Evolutionary conservation across 2,329 filamentous ascomycete species (phyloP).

Genomic region (Ceratocystis destructans): DNA sequence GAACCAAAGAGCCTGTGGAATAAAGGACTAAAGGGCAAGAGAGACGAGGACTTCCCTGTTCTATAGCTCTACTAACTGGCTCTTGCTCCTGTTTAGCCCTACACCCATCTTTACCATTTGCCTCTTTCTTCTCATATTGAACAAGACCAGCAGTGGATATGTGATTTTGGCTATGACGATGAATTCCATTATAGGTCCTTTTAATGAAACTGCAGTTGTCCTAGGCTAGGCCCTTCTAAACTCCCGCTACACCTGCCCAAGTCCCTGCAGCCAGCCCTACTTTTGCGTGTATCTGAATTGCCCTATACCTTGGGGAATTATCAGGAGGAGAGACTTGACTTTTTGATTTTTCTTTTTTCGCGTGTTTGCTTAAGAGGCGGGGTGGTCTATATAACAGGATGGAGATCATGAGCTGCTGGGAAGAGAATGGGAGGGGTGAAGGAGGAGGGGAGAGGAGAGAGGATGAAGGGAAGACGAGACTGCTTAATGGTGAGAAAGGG

Average conservation of each 20-base stretch:
- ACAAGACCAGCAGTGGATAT: background rate
- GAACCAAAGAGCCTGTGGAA: background rate
- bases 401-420: background rate
- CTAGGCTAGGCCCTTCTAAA: background rate
- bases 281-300: background rate
- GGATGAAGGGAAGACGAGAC: background rate
- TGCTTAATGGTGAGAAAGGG: background rate
- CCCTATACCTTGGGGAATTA: background rate
- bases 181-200: background rate
- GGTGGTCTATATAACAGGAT: background rate
- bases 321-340: background rate
- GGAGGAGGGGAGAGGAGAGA: background rate
- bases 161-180: background rate
- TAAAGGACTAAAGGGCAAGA: background rate
- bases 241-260: background rate
- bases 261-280: constrained; percentile 1
- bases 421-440: background rate
- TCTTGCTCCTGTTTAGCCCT: background rate
- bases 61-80: background rate
- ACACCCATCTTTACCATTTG: background rate
- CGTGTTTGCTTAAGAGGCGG: constrained; percentile 3
- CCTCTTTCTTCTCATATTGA: background rate
- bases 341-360: background rate
- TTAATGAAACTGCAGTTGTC: background rate
- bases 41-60: background rate